Evolutionary conservation across 306 rosid genomes (phyloP).

Genomic region (Clitoria ternatea): DNA sequence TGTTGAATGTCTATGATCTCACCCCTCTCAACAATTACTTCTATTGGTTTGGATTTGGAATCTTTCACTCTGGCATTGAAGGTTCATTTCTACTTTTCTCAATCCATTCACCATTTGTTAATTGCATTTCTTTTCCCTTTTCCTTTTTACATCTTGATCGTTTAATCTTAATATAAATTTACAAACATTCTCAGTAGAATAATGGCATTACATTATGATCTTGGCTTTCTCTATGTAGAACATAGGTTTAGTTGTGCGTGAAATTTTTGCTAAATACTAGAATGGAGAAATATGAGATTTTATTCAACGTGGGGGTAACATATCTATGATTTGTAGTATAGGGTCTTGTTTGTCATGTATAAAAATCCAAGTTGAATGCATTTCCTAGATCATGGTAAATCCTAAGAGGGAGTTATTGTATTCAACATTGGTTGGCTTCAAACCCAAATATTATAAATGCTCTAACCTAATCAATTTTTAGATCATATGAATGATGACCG

Average conservation of each 20-base stretch:
- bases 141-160: background rate
- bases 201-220: background rate
- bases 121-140: background rate
- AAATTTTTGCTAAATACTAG: background rate
- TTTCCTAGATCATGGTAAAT: background rate
- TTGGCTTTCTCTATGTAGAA: background rate
- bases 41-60: constrained; percentile 86
- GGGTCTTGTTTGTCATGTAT: background rate
- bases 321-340: background rate
- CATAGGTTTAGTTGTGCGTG: background rate
- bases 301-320: background rate
- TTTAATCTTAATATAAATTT: too few relatives aligned
- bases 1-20: constrained; percentile 86
- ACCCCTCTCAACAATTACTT: constrained; percentile 74
- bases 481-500: background rate
- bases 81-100: constrained; percentile 33
- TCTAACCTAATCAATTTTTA: background rate
- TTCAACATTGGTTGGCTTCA: background rate
- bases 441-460: background rate
- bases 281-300: background rate
- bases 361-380: background rate
- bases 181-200: too few relatives aligned
- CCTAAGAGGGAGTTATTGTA: background rate
- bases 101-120: background rate
- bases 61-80: constrained; percentile 91